Percentiles rank a stretch among this genome's conserved stretches.
Conservation (phyloP, 306 rosid genomes). For the Aeschynomene evenia region DNA sequence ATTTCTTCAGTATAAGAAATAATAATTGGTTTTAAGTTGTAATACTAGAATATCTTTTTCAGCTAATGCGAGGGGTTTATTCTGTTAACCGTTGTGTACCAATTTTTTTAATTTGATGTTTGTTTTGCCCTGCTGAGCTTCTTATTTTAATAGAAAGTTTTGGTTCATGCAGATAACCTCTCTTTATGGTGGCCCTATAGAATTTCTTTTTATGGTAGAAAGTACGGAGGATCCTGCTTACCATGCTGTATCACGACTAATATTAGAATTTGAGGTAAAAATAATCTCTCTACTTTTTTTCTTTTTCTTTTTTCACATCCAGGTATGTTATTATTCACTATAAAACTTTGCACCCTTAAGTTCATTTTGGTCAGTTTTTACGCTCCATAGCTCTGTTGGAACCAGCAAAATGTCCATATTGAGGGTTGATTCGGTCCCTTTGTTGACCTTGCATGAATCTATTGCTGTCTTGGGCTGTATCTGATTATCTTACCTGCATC, state of each 20-base stretch:
- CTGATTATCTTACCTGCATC: neutral
- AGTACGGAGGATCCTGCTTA: conserved; percentile 92
- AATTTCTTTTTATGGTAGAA: conserved; percentile 83
- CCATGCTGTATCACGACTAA: conserved; percentile 61
- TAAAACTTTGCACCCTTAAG: neutral
- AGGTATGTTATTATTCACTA: neutral
- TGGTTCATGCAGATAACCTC: conserved; percentile 65
- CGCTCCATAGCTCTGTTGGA: neutral
- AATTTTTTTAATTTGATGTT: too few species aligned
- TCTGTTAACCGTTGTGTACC: conserved; percentile 13
- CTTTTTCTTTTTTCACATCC: neutral
- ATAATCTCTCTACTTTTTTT: neutral
- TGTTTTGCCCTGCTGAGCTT: conserved; percentile 2
- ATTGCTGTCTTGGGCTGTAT: neutral
- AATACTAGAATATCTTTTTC: conserved; percentile 12
- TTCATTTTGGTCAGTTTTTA: neutral
- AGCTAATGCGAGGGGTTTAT: conserved; percentile 15
- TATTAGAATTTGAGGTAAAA: conserved; percentile 69
- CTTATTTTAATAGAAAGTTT: conserved; percentile 13
- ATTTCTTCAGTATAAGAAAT: conserved; percentile 7
- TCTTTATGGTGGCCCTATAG: conserved; percentile 92
- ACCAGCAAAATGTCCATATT: neutral
- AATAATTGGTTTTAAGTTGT: conserved; percentile 1
- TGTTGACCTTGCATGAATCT: conserved; percentile 13
- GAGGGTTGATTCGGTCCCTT: conserved; percentile 7